A percentile compares a stretch with the other conserved stretches of the same genome.
Evolutionary conservation across 148 eudicot genomes (phyloP).

Genomic region (Mesembryanthemum crystallinum): DNA sequence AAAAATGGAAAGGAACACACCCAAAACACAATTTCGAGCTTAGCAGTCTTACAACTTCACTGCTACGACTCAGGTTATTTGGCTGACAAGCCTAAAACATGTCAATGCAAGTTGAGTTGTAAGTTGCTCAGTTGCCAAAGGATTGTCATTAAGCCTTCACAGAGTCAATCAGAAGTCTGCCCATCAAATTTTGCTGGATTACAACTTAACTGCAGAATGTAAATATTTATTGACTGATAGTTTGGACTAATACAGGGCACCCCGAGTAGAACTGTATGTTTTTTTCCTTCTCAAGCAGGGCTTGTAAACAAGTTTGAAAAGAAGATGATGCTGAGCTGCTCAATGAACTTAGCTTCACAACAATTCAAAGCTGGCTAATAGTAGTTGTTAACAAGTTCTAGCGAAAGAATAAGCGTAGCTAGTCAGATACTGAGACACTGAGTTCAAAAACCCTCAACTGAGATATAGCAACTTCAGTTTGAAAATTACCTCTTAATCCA

Average conservation of each 20-base stretch:
- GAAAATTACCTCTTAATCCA: not conserved
- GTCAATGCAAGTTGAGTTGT: not conserved
- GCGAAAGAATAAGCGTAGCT: no score
- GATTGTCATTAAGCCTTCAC: not conserved
- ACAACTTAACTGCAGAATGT: not conserved
- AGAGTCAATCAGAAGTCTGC: not conserved
- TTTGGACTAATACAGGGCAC: not conserved
- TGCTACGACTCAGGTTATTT: not conserved
- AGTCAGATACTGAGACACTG: no score
- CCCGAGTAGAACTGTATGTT: not conserved
- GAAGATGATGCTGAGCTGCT: no score
- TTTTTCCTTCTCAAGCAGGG: not conserved
- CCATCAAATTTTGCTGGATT: not conserved
- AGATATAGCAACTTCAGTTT: not conserved
- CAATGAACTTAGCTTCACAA: no score
- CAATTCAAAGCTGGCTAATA: no score
- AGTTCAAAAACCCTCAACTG: not conserved
- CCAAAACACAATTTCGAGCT: not conserved
- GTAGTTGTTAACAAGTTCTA: no score
- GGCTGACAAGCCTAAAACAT: not conserved
- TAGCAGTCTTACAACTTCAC: not conserved
- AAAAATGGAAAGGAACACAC: no score
- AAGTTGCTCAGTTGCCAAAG: not conserved
- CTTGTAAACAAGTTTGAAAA: not conserved
- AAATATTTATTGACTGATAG: not conserved